Conservation (phyloP, 2,329 filamentous ascomycete genomes). For the Colletotrichum plurivorum region DNA sequence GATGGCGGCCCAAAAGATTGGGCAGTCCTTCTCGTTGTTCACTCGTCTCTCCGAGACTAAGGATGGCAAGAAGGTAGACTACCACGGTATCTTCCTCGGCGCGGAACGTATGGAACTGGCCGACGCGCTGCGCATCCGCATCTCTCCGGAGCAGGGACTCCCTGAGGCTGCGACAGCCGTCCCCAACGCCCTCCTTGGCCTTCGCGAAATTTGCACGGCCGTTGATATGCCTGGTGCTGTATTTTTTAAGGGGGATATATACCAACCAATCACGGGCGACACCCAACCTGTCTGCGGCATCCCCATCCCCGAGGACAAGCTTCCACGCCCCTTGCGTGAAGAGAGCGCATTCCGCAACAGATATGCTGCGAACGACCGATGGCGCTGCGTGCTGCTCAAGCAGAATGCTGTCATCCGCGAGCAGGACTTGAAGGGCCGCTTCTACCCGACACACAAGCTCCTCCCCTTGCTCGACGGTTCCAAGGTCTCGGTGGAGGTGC, state of each 20-base stretch:
- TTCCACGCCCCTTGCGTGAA: conserved; percentile 58
- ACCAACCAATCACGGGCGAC: conserved; percentile 50
- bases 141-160: conserved; percentile 50
- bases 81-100: conserved; percentile 65
- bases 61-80: conserved; percentile 52
- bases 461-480: conserved; percentile 59
- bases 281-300: conserved; percentile 41
- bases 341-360: conserved; percentile 57
- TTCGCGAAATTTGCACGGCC: conserved; percentile 57
- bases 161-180: conserved; percentile 39
- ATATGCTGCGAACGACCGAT: conserved; percentile 50
- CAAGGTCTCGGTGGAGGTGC: conserved; percentile 54
- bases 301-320: conserved; percentile 51
- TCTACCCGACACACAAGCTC: conserved; percentile 69
- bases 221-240: conserved; percentile 51
- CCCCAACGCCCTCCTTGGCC: conserved; percentile 52
- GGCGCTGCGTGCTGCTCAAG: conserved; percentile 57
- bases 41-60: conserved; percentile 50
- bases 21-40: conserved; percentile 65
- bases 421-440: conserved; percentile 65
- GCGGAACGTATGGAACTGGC: conserved; percentile 64
- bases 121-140: conserved; percentile 64
- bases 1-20: conserved; percentile 63
- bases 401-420: conserved; percentile 65
- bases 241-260: conserved; percentile 59